These are phyloP conservation scores for Phytophthora fragariaefolia DNA, from an alignment of 352 stramenopile genomes.

Conservation along the genomic window DNA sequence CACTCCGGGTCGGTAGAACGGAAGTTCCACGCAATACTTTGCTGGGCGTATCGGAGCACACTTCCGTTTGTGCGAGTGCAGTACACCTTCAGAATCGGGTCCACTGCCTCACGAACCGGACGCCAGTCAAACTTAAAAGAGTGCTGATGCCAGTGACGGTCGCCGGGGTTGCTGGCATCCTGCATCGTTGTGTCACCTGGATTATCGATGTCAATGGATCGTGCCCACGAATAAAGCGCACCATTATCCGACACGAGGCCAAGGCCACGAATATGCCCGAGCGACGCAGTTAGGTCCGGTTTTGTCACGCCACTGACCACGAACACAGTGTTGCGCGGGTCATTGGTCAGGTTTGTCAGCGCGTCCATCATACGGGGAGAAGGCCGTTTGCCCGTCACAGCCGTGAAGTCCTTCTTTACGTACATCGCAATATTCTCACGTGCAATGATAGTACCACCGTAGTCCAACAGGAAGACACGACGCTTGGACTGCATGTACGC, in stretches of 20 bases:
- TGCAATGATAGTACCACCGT: slow-evolving; percentile 96
- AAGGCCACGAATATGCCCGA: slow-evolving; percentile 94
- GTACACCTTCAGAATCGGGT: slow-evolving; percentile 96
- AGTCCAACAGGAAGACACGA: slow-evolving; percentile 97
- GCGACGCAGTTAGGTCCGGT: slow-evolving; percentile 89
- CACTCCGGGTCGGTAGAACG: slow-evolving; percentile 97
- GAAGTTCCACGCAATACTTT: slow-evolving; percentile 98
- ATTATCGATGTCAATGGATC: slow-evolving; percentile 56
- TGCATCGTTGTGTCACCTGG: slow-evolving; percentile 44
- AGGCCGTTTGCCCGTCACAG: slow-evolving; percentile 93
- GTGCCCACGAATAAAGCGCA: slow-evolving; percentile 92
- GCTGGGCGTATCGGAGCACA: slow-evolving; percentile 92
- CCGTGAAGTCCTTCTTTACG: slow-evolving; percentile 96
- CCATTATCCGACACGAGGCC: slow-evolving; percentile 96
- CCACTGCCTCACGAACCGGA: slow-evolving; percentile 89
- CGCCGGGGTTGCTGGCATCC: slow-evolving; percentile 25
- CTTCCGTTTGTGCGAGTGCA: slow-evolving; percentile 96
- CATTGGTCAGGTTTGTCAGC: slow-evolving; percentile 86
- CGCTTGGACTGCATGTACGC: slow-evolving; percentile 87
- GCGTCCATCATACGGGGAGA: slow-evolving; percentile 90
- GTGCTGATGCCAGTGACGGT: slow-evolving; percentile 80
- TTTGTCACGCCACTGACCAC: slow-evolving; percentile 96
- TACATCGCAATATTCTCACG: slow-evolving; percentile 95
- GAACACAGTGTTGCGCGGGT: slow-evolving; percentile 97
- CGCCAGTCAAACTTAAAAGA: slow-evolving; percentile 92